Base-by-base conservation (phyloP, 2,329 filamentous ascomycete species). In the Beauveria rudraprayagi region DNA sequence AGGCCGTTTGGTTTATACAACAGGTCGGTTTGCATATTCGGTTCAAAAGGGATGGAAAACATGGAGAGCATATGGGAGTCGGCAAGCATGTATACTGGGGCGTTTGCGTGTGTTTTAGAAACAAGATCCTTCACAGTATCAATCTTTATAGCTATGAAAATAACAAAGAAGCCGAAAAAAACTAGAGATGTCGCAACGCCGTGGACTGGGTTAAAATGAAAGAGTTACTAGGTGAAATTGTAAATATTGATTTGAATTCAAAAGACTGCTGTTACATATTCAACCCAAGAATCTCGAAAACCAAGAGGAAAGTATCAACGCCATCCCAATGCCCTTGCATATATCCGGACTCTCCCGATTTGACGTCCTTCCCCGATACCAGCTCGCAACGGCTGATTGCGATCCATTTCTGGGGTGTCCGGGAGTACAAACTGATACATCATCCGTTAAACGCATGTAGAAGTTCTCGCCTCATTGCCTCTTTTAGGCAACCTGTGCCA, bases 51-150 rank as follows among this genome's bases (percentile, higher is more conserved):
- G 26, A 16, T 17, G 9, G 6, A 43, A 37, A 54, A 53, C 37
- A 55, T 34, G 34, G 17, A 40, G 44, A 51, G 47, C 47, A 59
- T 34, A 17, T 22, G 47, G 56, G 47, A 48, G 47, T 52, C 22
- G 58, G 59, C 58, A 59, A 58, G 47, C 62, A 63, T 61, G 56
- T 52, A 61, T 44, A 48, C 44, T 48, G 50, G 55, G 60, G 55
- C 60, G 59, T 56, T 58, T 58, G 44, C 44, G 44, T 28, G 14
- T 50, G 50, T 52, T 44, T 40, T 19, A 26, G 9, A 56, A 56
- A 41, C 26, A 40, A 48, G 44, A 44, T 40, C 30, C 44, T 24
- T 30, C 34, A 16, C 44, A 53, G 57, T 55, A 48, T 65, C 44
- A 10, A 43, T 43, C 50, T 57, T 56, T 28, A 59, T 40, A 26